Base-by-base conservation (phyloP, 495 filamentous ascomycete genomes). In the Sphaerosporella brunnea region DNA sequence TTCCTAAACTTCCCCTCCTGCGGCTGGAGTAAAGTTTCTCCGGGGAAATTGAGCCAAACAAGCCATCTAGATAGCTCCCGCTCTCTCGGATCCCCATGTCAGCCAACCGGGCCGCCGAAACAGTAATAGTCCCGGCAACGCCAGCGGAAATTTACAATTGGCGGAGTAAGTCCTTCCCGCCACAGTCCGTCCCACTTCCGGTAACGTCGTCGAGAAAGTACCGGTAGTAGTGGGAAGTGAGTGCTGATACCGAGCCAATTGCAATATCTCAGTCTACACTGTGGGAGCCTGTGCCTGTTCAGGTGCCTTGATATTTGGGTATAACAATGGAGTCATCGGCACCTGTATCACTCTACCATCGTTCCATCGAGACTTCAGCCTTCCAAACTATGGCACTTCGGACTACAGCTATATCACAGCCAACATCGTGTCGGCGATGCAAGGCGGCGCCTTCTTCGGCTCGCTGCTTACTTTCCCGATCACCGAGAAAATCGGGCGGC, bases 371-470 rank as follows among this genome's bases (percentile, higher is more conserved):
- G 65, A 64, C 43, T 71, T 71, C 45, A 32, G 45, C 21, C 52
- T 54, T 19, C 44, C 49, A n/a, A 25, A 37, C 10, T 36, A 28
- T 23, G 56, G 32, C 61, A 63, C 47, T 36, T 24, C 26, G 19
- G 60, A 23, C 45, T 43, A 24, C 41, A 66, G 26, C 53, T 68
- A 47, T 32, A 60, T 71, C 23, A 65, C 67, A 45, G 64, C 65
- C 19, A 67, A 65, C 26, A 64, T 65, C n/a, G 65, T 68, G 15
- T 65, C 63, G 0, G 63, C 66, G 24, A 59, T 67, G 0, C 65
- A 68, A 20, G 65, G 58, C 2, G 65, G 67, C 16, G 64, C 65
- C 11, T 60, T 69, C 40, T 66, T 67, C 51, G 63, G 63, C 23
- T 66, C 61, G 30, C 61, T 70, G 24, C 45, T 63, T 20, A 62